These are phyloP conservation scores for Botryosphaeria agaves DNA, from an alignment of 2,329 filamentous ascomycete genomes.

Conservation along the genomic window DNA sequence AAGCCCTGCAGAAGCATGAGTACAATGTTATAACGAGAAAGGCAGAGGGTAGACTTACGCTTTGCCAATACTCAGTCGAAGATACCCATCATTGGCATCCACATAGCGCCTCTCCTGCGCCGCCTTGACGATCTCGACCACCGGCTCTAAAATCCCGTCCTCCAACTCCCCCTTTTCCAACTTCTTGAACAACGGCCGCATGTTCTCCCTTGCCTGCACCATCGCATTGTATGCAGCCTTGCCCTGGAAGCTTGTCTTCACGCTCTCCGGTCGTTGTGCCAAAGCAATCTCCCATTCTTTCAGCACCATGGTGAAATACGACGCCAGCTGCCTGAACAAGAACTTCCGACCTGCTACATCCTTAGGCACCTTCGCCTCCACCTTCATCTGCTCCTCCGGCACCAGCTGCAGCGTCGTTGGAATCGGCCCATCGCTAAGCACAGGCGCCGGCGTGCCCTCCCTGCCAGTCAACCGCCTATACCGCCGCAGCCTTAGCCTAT, in stretches of 20 bases:
- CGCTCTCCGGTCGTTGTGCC: conserved; percentile 34
- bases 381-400: conserved; percentile 76
- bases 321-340: conserved; percentile 74
- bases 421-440: conserved; percentile 60
- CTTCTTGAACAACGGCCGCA: conserved; percentile 78
- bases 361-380: conserved; percentile 42
- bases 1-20: conserved; percentile 36
- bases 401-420: conserved; percentile 69
- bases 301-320: conserved; percentile 94
- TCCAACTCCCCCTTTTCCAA: conserved; percentile 71
- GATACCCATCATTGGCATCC: conserved; percentile 88
- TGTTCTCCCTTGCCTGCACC: conserved; percentile 72
- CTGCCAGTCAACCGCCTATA: conserved; percentile 44
- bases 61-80: conserved; percentile 62
- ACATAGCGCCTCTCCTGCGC: conserved; percentile 87
- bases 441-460: conserved; percentile 19
- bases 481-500: conserved; percentile 49
- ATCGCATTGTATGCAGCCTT: conserved; percentile 72
- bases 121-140: conserved; percentile 81
- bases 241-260: conserved; percentile 59
- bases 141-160: conserved; percentile 59
- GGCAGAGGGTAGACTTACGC: conserved; percentile 6
- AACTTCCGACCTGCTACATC: conserved; percentile 50
- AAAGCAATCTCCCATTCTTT: conserved; percentile 73
- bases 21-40: not conserved